Base-by-base conservation (phyloP, 179 eudicot species). In the Beta corolliflora region DNA sequence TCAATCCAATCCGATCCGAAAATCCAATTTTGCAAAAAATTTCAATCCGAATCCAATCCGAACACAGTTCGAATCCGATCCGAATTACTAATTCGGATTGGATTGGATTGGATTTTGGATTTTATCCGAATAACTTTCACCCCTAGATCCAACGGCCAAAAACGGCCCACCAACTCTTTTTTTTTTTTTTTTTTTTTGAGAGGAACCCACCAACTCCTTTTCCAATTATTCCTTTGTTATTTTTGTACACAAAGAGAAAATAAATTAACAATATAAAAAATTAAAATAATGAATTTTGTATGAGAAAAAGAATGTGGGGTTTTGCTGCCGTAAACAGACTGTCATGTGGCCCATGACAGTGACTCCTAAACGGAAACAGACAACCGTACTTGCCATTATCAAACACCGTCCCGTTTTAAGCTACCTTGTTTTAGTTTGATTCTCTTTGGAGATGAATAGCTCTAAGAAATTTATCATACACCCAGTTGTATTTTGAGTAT, bases 301-400 rank as follows among this genome's bases (percentile, higher is more conserved):
- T 65, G 1, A 64, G 46, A 67, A 16, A 67, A 67, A 16, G 7
- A n/a, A 8, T 50, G 58, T 50, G 58, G 75, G 75, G 75, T 50
- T 71, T 71, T 71, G 75, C 18, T 71, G 41, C 58, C 75, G 58
- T 71, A 18, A 70, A 70, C 74, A 70, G 16, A 70, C 74, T 70
- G 74, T 70, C 74, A 46, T 46, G 29, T 48, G 56, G 58, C 75
- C 58, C 58, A 50, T 48, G 56, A 71, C 31, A 50, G 36, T 23
- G 59, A 21, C 56, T 36, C 56, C 58, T 8, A 46, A 45, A 70
- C 74, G 75, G 58, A 3, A 50, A 71, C 75, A 50, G 36, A 71
- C 58, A 69, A 44, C 53, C 53, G 53, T 69, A 60, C 23, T 60
- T 64, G 50, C 73, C 73, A 69, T 45, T 45, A 45, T 69, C 25